Evolutionary conservation across 306 rosid genomes (phyloP).

Genomic region (Urtica urens): DNA sequence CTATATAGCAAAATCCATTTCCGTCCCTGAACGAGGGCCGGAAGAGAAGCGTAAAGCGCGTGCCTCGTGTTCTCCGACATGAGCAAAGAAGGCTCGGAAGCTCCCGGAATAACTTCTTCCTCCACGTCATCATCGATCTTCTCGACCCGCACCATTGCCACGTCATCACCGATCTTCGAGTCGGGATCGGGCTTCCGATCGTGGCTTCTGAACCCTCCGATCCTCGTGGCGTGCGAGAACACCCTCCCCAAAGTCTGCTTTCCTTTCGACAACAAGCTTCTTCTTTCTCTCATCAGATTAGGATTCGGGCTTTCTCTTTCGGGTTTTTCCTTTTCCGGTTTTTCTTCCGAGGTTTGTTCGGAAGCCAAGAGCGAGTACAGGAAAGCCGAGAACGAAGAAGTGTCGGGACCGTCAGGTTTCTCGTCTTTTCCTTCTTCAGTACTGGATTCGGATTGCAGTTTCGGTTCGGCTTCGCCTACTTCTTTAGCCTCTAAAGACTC

Average conservation of each 20-base stretch:
- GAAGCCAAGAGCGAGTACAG: constrained; percentile 62
- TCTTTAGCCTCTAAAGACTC: constrained; percentile 8
- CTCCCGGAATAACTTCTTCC: constrained; percentile 35
- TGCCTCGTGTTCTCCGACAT: constrained; percentile 44
- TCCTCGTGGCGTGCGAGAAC: constrained; percentile 42
- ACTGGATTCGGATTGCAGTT: constrained; percentile 23
- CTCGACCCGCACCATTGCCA: constrained; percentile 29
- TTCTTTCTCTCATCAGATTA: constrained; percentile 44
- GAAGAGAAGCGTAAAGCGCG: constrained; percentile 63
- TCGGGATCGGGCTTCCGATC: constrained; percentile 34
- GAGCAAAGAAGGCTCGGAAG: constrained; percentile 72
- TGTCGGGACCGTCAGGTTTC: constrained; percentile 74
- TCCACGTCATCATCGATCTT: constrained; percentile 27
- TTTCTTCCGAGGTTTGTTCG: constrained; percentile 23
- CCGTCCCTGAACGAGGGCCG: constrained; percentile 81
- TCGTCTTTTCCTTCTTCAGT: constrained; percentile 31
- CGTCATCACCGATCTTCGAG: constrained; percentile 24
- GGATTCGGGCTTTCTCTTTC: constrained; percentile 17
- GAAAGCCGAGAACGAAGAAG: constrained; percentile 83
- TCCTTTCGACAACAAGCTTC: constrained; percentile 56
- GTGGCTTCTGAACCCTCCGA: constrained; percentile 41
- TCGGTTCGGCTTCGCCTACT: constrained; percentile 42
- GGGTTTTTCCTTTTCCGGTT: constrained; percentile 27
- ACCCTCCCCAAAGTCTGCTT: constrained; percentile 58
- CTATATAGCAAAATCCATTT: constrained; percentile 81